Conservation (phyloP, 1,139 yeast species). For the Debaryomyces fabryi region DNA sequence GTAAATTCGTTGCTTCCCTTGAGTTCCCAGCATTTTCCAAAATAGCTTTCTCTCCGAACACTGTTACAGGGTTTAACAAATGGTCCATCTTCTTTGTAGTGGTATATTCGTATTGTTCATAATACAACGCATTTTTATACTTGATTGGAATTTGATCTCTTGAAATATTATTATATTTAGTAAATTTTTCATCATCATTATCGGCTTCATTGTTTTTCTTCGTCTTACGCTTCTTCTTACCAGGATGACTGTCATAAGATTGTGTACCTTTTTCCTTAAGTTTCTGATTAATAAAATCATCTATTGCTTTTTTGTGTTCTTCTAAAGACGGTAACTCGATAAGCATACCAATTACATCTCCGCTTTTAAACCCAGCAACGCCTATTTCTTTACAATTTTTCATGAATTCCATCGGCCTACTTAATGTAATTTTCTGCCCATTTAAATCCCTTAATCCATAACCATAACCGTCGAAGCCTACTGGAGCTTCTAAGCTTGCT, state of each 20-base stretch:
- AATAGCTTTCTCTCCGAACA: conserved; percentile 66
- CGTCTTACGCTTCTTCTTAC: conserved; percentile 20
- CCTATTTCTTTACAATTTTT: conserved; percentile 17
- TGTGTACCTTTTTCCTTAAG: conserved; percentile 13
- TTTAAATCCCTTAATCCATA: conserved; percentile 83
- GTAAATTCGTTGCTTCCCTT: conserved; percentile 29
- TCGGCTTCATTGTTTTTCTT: conserved; percentile 8
- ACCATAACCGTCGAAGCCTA: conserved; percentile 93
- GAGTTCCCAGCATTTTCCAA: conserved; percentile 31
- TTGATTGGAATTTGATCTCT: conserved; percentile 90
- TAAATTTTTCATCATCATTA: conserved; percentile 27
- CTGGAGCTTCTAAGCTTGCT: conserved; percentile 91
- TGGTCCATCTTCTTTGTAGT: conserved; percentile 78
- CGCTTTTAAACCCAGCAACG: conserved; percentile 57
- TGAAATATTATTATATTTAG: conserved; percentile 40
- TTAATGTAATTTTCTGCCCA: conserved; percentile 79
- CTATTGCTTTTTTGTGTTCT: conserved; percentile 39
- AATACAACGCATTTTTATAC: conserved; percentile 75
- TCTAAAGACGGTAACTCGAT: conserved; percentile 65
- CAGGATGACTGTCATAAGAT: conserved; percentile 17
- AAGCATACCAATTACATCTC: conserved; percentile 82
- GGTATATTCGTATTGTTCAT: conserved; percentile 85
- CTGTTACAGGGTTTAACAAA: conserved; percentile 69
- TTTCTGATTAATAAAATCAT: conserved; percentile 21
- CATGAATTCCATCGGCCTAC: conserved; percentile 64